Evolutionary conservation across 2,329 filamentous ascomycete genomes (phyloP).

Genomic region (Aspergillus terreus): DNA sequence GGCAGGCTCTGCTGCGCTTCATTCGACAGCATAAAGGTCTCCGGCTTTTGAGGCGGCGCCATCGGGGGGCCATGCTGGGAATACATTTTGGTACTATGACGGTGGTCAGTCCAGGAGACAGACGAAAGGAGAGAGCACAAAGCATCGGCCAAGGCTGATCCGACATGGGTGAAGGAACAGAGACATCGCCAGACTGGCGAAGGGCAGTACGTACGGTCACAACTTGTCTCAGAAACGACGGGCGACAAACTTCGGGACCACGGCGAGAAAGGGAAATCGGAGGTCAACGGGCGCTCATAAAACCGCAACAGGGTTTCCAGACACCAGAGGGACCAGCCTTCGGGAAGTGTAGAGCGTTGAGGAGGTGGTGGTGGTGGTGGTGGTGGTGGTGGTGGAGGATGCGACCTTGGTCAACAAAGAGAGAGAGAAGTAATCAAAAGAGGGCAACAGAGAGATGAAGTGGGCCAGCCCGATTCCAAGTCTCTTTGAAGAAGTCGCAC

Average conservation of each 20-base stretch:
- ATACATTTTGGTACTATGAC: conserved; percentile 58
- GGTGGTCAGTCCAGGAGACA: conserved; percentile 20
- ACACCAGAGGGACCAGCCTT: conserved; percentile 38
- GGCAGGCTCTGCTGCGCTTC: conserved; percentile 96
- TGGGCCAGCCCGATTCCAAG: conserved; percentile 34
- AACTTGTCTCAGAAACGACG: conserved; percentile 14
- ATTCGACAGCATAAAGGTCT: conserved; percentile 97
- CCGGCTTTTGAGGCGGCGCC: conserved; percentile 90
- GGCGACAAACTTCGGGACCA: conserved; percentile 4
- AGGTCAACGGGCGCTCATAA: neutral
- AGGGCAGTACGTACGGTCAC: conserved; percentile 11
- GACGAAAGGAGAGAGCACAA: conserved; percentile 15
- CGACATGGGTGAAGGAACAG: neutral
- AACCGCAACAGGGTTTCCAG: conserved; percentile 18
- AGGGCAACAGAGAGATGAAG: conserved; percentile 30
- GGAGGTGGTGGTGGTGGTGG: conserved; percentile 16
- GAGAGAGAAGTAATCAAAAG: conserved; percentile 15
- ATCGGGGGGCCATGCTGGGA: conserved; percentile 75
- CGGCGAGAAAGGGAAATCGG: neutral
- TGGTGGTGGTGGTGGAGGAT: conserved; percentile 16
- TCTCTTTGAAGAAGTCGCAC: conserved; percentile 31
- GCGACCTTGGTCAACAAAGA: conserved; percentile 18
- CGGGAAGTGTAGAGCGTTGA: conserved; percentile 16
- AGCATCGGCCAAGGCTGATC: conserved; percentile 1
- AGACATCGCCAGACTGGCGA: conserved; percentile 3